Base-by-base conservation (phyloP, 1,139 yeast species). In the Candida sp. region DNA sequence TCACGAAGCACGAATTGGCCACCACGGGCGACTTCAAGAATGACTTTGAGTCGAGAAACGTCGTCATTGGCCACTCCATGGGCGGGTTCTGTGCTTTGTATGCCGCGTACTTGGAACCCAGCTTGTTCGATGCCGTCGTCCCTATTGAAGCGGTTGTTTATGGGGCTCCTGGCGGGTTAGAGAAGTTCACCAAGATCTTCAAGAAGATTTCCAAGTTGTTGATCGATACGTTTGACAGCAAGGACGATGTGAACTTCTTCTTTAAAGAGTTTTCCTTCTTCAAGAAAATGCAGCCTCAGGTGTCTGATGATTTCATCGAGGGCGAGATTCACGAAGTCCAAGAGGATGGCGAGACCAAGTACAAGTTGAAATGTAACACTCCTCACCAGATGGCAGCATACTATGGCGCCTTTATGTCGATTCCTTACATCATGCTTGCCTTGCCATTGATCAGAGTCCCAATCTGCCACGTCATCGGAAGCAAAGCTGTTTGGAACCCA, bases 31-130 rank as follows among this genome's bases (percentile, higher is more conserved):
- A 69, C 49, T 78, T 85, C 53, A 61, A 72, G 28, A 68, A 78
- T 42, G 63, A 68, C 27, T 73, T 72, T 2, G 62, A 68, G 6
- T 73, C 77, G 42, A 61, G 68, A 44, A 76, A 64, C 49, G 74
- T 87, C n/a, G 63, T 75, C 2, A 63, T 88, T 39, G 96, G 94
- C n/a, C 96, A 88, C 64, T 87, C 93, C 0, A 80, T 85, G 80
- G 94, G 94, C 11, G 96, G 91, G 0, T 75, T 75, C 54, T 78
- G 72, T 48, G 75, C 80, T 0, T 57, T 86, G 5, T 69, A 77
- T 58, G 83, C 88, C 1, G 78, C 80, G 0, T 72, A 73, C 30
- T 66, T 75, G 35, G 84, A 78, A 48, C 89, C 91, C 0, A 61
- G 65, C 7, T 63, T 85, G 50, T 80, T 85, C 61, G 86, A 85